phyloP scores from a whole-genome alignment of 768 basidiomycete species.

The Amanita exitialis region DNA sequence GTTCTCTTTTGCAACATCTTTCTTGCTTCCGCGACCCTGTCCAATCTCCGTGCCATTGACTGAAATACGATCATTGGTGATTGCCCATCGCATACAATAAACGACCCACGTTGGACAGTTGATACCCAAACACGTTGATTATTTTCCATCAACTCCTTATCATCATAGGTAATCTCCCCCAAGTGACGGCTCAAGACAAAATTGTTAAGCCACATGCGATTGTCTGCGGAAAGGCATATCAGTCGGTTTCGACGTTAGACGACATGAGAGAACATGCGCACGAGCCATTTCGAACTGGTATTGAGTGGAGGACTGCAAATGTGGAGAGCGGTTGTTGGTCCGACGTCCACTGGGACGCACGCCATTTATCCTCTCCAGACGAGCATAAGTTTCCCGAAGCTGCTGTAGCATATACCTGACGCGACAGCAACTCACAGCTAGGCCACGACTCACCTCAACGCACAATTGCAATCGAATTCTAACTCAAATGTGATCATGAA shows the following conservation, averaged over 20 bases:
- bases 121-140: not conserved
- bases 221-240: not conserved
- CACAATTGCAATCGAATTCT: not conserved
- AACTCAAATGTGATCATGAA: too few species aligned
- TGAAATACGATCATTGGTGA: too few species aligned
- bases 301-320: too few species aligned
- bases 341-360: too few species aligned
- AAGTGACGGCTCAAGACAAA: not conserved
- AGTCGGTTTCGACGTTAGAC: not conserved
- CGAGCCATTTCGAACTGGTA: too few species aligned
- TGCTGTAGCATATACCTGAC: not conserved
- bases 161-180: not conserved
- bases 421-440: not conserved
- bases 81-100: not conserved
- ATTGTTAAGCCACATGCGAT: conserved; percentile 1
- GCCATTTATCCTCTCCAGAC: not conserved
- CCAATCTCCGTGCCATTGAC: too few species aligned
- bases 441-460: not conserved
- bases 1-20: too few species aligned
- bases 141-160: not conserved
- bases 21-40: too few species aligned
- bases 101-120: not conserved
- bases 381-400: not conserved
- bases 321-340: too few species aligned
- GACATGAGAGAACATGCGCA: not conserved